Evolutionary conservation across 2,329 filamentous ascomycete genomes (phyloP).

Genomic region (Atkinsonella texensis): DNA sequence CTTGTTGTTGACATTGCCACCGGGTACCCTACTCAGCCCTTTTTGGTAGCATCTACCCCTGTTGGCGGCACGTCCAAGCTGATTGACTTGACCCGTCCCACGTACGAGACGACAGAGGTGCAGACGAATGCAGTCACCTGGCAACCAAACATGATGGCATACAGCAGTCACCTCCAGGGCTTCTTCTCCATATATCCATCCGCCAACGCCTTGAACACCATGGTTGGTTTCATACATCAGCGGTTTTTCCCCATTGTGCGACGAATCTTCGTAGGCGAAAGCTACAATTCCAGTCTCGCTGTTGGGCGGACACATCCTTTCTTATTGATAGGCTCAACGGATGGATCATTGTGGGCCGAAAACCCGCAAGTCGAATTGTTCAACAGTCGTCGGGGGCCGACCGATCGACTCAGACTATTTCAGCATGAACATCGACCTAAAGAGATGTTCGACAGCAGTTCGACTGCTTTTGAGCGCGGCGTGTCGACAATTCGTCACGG

Average conservation of each 20-base stretch:
- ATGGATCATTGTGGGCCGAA: conserved; percentile 40
- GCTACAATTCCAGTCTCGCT: conserved; percentile 37
- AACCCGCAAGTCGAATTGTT: conserved; percentile 27
- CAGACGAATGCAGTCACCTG: conserved; percentile 37
- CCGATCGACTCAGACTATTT: conserved; percentile 29
- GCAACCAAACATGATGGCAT: conserved; percentile 40
- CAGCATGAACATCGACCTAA: conserved; percentile 40
- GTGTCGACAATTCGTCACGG: conserved; percentile 39
- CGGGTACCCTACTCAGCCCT: conserved; percentile 44
- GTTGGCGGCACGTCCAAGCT: conserved; percentile 41
- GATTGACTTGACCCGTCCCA: conserved; percentile 40
- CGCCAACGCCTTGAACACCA: conserved; percentile 38
- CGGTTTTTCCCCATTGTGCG: conserved; percentile 41
- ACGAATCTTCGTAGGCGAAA: conserved; percentile 37
- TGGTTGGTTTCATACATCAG: conserved; percentile 40
- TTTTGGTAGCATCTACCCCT: conserved; percentile 41
- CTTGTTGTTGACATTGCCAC: conserved; percentile 42
- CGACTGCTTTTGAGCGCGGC: conserved; percentile 26
- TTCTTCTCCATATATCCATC: conserved; percentile 42
- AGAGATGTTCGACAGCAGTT: conserved; percentile 16
- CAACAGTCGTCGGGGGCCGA: conserved; percentile 19
- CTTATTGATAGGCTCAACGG: conserved; percentile 38
- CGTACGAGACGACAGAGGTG: conserved; percentile 40
- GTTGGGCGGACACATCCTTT: conserved; percentile 40
- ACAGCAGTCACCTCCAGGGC: conserved; percentile 43